Percentiles rank a stretch among this genome's conserved stretches.
These are phyloP conservation scores for Botrytis sinoallii DNA, from an alignment of 2,329 filamentous ascomycete genomes.

Conservation along the genomic window DNA sequence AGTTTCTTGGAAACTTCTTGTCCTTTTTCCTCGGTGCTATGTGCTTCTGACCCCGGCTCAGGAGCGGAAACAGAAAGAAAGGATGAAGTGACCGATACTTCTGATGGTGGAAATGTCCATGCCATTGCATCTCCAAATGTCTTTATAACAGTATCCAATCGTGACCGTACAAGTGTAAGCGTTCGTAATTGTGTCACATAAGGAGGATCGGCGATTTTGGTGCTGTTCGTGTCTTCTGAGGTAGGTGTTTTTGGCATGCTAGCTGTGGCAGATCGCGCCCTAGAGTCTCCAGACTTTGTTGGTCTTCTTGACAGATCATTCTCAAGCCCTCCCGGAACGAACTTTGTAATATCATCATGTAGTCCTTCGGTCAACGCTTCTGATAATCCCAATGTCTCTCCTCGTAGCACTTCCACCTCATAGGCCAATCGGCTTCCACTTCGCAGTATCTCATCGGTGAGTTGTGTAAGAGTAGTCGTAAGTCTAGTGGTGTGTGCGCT, in stretches of 20 bases:
- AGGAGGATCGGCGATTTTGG: constrained; percentile 49
- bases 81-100: constrained; percentile 76
- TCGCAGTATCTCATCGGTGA: constrained; percentile 92
- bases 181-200: constrained; percentile 79
- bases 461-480: constrained; percentile 75
- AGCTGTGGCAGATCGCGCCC: constrained; percentile 30
- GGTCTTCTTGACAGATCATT: constrained; percentile 29
- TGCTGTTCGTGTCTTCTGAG: constrained; percentile 27
- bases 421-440: constrained; percentile 87
- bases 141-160: constrained; percentile 86
- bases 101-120: constrained; percentile 86
- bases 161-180: constrained; percentile 73
- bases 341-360: constrained; percentile 67
- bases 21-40: constrained; percentile 80
- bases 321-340: constrained; percentile 55
- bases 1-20: constrained; percentile 72
- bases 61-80: constrained; percentile 90
- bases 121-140: constrained; percentile 95
- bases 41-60: constrained; percentile 61
- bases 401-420: constrained; percentile 89
- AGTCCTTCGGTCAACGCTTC: constrained; percentile 74
- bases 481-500: constrained; percentile 84
- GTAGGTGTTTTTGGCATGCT: constrained; percentile 32
- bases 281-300: constrained; percentile 32
- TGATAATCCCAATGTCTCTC: constrained; percentile 76